phyloP scores from a whole-genome alignment of 176 grass and related monocot genomes.

The Oryza coarctata region DNA sequence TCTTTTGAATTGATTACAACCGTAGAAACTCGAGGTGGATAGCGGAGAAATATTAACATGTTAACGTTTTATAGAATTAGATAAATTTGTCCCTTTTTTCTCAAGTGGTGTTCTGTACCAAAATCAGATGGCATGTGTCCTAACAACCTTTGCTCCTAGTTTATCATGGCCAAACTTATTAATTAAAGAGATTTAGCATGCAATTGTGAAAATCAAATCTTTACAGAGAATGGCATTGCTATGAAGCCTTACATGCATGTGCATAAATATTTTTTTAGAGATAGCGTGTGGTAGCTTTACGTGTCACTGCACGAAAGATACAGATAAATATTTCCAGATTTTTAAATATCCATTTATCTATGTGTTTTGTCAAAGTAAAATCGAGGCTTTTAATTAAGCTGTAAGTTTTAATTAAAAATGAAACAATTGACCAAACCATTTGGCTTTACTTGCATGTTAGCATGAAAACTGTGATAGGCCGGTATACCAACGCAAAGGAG shows the following conservation, averaged over 20 bases:
- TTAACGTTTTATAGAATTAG: background rate
- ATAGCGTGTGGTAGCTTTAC: background rate
- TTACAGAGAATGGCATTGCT: background rate
- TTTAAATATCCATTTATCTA: background rate
- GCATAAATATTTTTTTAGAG: background rate
- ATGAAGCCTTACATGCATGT: background rate
- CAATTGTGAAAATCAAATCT: background rate
- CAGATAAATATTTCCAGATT: background rate
- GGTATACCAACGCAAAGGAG: constrained; percentile 63
- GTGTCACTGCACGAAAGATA: background rate
- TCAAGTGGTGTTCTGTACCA: background rate
- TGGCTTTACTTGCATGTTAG: constrained; percentile 2
- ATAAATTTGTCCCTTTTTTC: background rate
- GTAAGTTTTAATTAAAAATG: background rate
- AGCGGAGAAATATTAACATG: background rate
- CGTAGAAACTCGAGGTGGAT: background rate
- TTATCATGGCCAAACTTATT: background rate
- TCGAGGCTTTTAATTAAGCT: background rate
- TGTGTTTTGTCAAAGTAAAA: background rate
- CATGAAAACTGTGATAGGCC: constrained; percentile 69
- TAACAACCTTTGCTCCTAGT: background rate
- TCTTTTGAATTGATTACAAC: background rate
- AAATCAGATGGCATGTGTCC: background rate
- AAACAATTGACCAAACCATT: constrained; percentile 4
- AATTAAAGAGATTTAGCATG: background rate